Evolutionary conservation across 2,329 filamentous ascomycete species (phyloP).

Genomic region (Trichoderma koningii): DNA sequence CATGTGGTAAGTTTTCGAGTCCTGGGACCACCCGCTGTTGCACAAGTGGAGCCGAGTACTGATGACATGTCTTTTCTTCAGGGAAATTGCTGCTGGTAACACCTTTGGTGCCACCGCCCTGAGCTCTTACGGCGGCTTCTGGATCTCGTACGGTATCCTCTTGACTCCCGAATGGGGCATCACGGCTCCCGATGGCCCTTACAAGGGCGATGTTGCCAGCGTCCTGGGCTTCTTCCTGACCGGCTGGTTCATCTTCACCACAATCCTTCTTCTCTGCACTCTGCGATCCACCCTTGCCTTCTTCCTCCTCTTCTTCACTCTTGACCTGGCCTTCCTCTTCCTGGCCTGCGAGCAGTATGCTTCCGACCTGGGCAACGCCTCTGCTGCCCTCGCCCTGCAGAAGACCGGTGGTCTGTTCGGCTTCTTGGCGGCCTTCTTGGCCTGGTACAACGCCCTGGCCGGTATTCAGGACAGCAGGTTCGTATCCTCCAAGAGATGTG

Average conservation of each 20-base stretch:
- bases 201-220: constrained; percentile 50
- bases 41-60: not conserved
- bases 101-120: constrained; percentile 82
- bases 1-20: constrained; percentile 69
- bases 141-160: constrained; percentile 74
- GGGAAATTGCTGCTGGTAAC: constrained; percentile 87
- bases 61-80: constrained; percentile 38
- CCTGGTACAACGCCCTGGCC: constrained; percentile 85
- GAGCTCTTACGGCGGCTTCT: constrained; percentile 82
- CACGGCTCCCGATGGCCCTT: constrained; percentile 47
- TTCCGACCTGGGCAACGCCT: constrained; percentile 51
- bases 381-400: constrained; percentile 53
- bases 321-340: constrained; percentile 75
- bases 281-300: constrained; percentile 77
- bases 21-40: not conserved
- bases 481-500: constrained; percentile 34
- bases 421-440: constrained; percentile 76
- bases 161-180: constrained; percentile 69
- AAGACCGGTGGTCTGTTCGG: constrained; percentile 78
- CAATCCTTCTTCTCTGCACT: constrained; percentile 71
- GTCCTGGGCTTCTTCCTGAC: constrained; percentile 74
- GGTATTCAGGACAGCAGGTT: constrained; percentile 75
- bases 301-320: constrained; percentile 74
- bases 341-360: constrained; percentile 66
- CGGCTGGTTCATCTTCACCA: constrained; percentile 85